Evolutionary conservation across 2,329 filamentous ascomycete genomes (phyloP).

Genomic region (Botrytis fabae): DNA sequence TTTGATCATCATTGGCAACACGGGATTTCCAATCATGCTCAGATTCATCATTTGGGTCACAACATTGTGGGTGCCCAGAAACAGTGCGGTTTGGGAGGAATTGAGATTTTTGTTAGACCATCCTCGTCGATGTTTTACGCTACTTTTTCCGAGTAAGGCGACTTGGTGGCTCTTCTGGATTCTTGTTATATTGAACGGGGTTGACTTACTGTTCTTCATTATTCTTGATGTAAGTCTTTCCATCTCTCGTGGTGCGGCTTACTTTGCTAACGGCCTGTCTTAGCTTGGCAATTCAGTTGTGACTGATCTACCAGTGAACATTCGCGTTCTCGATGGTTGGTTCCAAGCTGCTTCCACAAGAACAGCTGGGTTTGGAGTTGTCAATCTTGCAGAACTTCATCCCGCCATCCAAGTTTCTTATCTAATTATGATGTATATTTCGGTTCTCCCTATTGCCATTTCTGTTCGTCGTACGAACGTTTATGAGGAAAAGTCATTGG

Average conservation of each 20-base stretch:
- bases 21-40: slow-evolving; percentile 91
- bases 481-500: slow-evolving; percentile 87
- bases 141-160: slow-evolving; percentile 84
- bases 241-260: not conserved
- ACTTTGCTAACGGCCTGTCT: slow-evolving; percentile 25
- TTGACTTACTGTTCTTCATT: slow-evolving; percentile 89
- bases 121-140: slow-evolving; percentile 91
- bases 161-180: slow-evolving; percentile 97
- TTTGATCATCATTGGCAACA: slow-evolving; percentile 92
- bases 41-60: slow-evolving; percentile 86
- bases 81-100: slow-evolving; percentile 81
- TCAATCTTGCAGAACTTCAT: slow-evolving; percentile 76
- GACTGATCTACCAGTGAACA: slow-evolving; percentile 65
- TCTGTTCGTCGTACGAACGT: slow-evolving; percentile 92
- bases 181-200: slow-evolving; percentile 74
- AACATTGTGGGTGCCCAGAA: slow-evolving; percentile 64
- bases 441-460: slow-evolving; percentile 94
- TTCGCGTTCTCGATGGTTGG: slow-evolving; percentile 79
- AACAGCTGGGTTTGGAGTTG: slow-evolving; percentile 84
- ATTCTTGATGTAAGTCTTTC: slow-evolving; percentile 73
- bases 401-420: slow-evolving; percentile 93
- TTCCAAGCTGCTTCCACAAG: slow-evolving; percentile 89
- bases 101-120: slow-evolving; percentile 89
- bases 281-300: slow-evolving; percentile 73
- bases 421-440: slow-evolving; percentile 99